A percentile compares a stretch with the other conserved stretches of the same genome.
Conservation (phyloP, 805 yeast genomes). For the Babjeviella inositovora region DNA sequence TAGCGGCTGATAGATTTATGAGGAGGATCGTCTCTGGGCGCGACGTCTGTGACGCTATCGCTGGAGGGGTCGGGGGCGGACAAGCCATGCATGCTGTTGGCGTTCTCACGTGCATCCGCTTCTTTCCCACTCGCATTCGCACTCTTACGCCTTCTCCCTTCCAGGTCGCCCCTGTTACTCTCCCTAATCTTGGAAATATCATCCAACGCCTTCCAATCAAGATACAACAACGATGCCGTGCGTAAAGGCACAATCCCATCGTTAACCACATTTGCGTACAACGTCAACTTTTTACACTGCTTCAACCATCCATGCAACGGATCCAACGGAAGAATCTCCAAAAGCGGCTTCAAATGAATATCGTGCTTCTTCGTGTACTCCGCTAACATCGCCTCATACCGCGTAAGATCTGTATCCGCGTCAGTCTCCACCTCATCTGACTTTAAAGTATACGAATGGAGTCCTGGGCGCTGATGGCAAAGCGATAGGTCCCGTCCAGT, state of each 20-base stretch:
- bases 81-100: no score
- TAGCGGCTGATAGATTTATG: no score
- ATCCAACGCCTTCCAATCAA: slow-evolving; percentile 24
- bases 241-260: slow-evolving; percentile 29
- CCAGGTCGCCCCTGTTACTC: not conserved
- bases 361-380: slow-evolving; percentile 9
- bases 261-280: slow-evolving; percentile 25
- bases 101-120: no score
- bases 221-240: slow-evolving; percentile 20
- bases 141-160: not conserved
- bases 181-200: slow-evolving; percentile 8
- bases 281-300: slow-evolving; percentile 14
- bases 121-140: not conserved
- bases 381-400: slow-evolving; percentile 2
- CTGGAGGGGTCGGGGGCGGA: no score
- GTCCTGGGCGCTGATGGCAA: slow-evolving; percentile 13
- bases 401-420: no score
- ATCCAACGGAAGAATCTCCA: slow-evolving; percentile 21
- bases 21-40: no score
- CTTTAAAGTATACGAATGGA: no score
- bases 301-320: slow-evolving; percentile 15
- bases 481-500: slow-evolving; percentile 27
- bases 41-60: no score
- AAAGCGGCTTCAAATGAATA: no score
- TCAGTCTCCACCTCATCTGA: no score